Percentiles rank a stretch among this genome's conserved stretches.
phyloP scores from a whole-genome alignment of 768 basidiomycete genomes.

The Terana coerulea region DNA sequence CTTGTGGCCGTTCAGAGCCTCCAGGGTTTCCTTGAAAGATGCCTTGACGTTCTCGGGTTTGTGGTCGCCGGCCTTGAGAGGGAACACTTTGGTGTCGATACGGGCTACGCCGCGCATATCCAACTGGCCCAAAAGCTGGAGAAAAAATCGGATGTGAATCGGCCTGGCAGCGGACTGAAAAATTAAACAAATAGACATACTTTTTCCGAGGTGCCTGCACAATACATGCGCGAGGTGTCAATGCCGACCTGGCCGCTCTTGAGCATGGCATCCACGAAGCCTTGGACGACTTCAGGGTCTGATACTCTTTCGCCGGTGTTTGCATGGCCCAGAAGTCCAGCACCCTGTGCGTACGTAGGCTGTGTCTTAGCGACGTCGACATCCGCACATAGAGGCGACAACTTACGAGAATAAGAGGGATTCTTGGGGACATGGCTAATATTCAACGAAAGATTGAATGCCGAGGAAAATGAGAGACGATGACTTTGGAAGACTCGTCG shows the following conservation, averaged over 20 bases:
- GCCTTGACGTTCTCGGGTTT: constrained; percentile 36
- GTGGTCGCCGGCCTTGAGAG: constrained; percentile 40
- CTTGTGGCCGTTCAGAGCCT: constrained; percentile 42
- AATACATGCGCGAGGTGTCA: constrained; percentile 50
- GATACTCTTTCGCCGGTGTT: constrained; percentile 37
- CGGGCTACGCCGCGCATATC: neutral
- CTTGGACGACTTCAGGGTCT: constrained; percentile 34
- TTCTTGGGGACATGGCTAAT: too few species aligned
- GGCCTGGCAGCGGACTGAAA: too few species aligned
- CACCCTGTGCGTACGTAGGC: constrained; percentile 41
- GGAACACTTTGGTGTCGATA: constrained; percentile 34
- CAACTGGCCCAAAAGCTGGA: constrained; percentile 1
- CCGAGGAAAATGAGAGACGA: too few species aligned
- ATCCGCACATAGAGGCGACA: too few species aligned
- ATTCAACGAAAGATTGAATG: too few species aligned
- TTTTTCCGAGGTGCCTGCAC: constrained; percentile 52
- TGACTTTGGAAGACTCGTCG: too few species aligned
- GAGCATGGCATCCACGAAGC: constrained; percentile 43
- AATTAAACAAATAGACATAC: too few species aligned
- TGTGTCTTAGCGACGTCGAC: too few species aligned
- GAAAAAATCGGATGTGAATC: neutral
- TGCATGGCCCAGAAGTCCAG: constrained; percentile 43
- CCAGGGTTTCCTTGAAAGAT: constrained; percentile 42
- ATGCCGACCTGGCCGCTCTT: constrained; percentile 38
- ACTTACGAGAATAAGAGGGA: too few species aligned